Evolutionary conservation across 352 stramenopile species (phyloP), one percentile per base, ranked within the genome.

Genomic region (Phytophthora vignae): DNA sequence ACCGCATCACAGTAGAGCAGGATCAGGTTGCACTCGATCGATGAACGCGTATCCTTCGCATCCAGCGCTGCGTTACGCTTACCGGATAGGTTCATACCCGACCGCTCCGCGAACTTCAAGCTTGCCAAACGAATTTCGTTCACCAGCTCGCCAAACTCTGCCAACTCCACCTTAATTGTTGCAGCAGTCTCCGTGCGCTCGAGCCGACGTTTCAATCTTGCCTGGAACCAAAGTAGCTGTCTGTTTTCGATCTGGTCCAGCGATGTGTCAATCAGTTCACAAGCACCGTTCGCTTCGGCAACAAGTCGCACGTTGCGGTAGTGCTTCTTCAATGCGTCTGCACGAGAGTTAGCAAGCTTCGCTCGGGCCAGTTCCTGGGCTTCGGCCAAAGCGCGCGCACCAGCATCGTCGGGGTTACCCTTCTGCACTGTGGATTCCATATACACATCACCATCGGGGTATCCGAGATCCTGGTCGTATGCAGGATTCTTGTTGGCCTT

Each of bases 141-240:
- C 42, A 95, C 82, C 14, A 96, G 22, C 44, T 90, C 85, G 17
- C 85, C 84, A 74, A 95, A 96, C 57, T 94, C 84, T 14, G 85
- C 85, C 44, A 96, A 55, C 60, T 96, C 90, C 31, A 94, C 79
- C 74, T 96, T 96, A 73, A 96, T 94, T 22, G 90, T 95, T n/a
- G 84, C 86, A 2, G 90, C 85, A 40, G 85, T 93, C 69, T 94
- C 86, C 1, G 84, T 93, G 31, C 82, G 81, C 38, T 88, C 84
- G 53, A 95, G 48, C 2, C 87, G 84, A 52, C 91, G 85, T 46
- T 93, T 92, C 15, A 94, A 65, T 17, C 90, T 84, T 15, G 83
- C 64, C 55, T 94, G 89, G 76, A 95, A 94, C 87, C 88, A 96
- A 7, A 78, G 56, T 49, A 92, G 64, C 70, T 96, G 90, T 33